Conservation (phyloP, 495 filamentous ascomycete species). For the Peziza echinospora region DNA sequence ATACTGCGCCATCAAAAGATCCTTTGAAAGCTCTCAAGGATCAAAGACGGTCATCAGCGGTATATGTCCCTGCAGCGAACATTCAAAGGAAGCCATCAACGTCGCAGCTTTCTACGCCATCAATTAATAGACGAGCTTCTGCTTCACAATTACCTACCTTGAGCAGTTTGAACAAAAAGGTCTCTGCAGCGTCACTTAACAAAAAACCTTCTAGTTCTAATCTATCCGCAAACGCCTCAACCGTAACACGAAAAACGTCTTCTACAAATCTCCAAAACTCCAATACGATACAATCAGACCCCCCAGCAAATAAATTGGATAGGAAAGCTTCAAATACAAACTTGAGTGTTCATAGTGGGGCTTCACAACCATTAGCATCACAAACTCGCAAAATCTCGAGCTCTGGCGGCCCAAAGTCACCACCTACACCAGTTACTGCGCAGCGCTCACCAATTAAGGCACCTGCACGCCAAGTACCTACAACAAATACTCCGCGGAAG, state of each 20-base stretch:
- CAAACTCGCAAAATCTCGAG: constrained; percentile 7
- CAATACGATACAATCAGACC: background rate
- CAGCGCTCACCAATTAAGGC: constrained; percentile 2
- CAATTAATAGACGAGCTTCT: constrained; percentile 11
- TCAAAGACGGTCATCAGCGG: background rate
- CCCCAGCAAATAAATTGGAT: background rate
- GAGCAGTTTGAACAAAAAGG: constrained; percentile 2
- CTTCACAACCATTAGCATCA: constrained; percentile 1
- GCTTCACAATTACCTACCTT: constrained; percentile 8
- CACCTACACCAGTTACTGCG: constrained; percentile 6
- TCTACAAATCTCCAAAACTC: constrained; percentile 2
- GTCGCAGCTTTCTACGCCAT: constrained; percentile 3
- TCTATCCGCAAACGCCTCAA: constrained; percentile 5
- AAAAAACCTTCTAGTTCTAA: background rate
- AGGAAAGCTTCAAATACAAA: background rate
- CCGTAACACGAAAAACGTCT: constrained; percentile 8
- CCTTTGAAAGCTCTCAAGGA: background rate
- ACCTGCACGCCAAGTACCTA: constrained; percentile 1
- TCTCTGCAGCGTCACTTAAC: background rate
- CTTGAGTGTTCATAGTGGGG: background rate
- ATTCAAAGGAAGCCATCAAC: constrained; percentile 12
- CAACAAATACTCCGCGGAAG: constrained; percentile 11
- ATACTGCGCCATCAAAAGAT: background rate
- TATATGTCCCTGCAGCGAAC: constrained; percentile 3
- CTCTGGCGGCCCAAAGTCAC: constrained; percentile 4